Percentiles rank a stretch among this genome's conserved stretches.
Conservation (phyloP, 805 yeast species). For the Saccharomycodes ludwigii region DNA sequence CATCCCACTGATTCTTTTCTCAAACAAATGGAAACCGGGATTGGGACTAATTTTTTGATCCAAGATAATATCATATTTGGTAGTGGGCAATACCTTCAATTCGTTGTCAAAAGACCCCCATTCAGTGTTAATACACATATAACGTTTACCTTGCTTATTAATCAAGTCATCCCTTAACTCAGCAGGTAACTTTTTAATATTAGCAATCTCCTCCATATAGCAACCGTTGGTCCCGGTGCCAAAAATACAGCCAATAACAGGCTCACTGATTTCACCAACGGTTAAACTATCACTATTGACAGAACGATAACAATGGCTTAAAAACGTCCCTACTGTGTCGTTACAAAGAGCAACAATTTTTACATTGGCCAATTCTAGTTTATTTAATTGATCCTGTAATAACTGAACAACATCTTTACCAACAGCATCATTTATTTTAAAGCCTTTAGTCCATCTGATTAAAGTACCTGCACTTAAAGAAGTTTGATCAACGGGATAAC, state of each 20-base stretch:
- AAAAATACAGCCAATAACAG: constrained; percentile 80
- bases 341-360: constrained; percentile 80
- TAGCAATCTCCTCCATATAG: constrained; percentile 63
- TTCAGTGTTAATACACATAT: constrained; percentile 89
- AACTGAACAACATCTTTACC: constrained; percentile 70
- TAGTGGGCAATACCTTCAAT: constrained; percentile 59
- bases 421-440: constrained; percentile 72
- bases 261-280: constrained; percentile 49
- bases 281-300: constrained; percentile 31
- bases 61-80: constrained; percentile 62
- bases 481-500: constrained; percentile 85
- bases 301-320: constrained; percentile 76
- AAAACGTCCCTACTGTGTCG: constrained; percentile 90
- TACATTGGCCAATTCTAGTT: constrained; percentile 34
- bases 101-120: constrained; percentile 97
- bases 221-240: constrained; percentile 99
- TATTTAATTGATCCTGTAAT: constrained; percentile 59
- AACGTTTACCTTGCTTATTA: constrained; percentile 33
- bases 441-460: constrained; percentile 95
- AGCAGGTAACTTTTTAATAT: constrained; percentile 62
- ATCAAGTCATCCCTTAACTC: constrained; percentile 26
- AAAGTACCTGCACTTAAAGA: constrained; percentile 68
- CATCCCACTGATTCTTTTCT: constrained; percentile 87
- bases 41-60: constrained; percentile 63
- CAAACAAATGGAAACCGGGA: constrained; percentile 82